Evolutionary conservation across 345 rosid species (phyloP).

Genomic region (Bruguiera gymnorhiza): DNA sequence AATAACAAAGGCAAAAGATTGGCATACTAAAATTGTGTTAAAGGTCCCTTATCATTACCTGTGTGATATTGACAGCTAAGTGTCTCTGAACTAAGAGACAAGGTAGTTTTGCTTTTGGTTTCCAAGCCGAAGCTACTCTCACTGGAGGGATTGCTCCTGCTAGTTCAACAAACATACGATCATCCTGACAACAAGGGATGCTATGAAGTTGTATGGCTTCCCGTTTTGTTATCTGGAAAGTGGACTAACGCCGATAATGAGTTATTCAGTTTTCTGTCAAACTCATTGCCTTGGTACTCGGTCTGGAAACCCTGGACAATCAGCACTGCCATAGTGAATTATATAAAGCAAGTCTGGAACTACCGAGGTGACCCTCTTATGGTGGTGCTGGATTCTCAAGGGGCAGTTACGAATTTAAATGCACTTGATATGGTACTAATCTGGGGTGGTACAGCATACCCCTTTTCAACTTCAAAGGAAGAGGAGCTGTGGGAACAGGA

Average conservation of each 20-base stretch:
- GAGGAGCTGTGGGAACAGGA: slow-evolving; percentile 61
- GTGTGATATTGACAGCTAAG: slow-evolving; percentile 39
- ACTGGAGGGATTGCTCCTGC: slow-evolving; percentile 49
- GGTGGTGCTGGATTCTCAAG: slow-evolving; percentile 57
- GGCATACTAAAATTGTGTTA: no score
- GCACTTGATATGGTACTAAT: slow-evolving; percentile 68
- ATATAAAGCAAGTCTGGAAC: slow-evolving; percentile 54
- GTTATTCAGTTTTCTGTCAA: slow-evolving; percentile 40
- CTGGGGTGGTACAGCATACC: slow-evolving; percentile 75
- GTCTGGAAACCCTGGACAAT: slow-evolving; percentile 49
- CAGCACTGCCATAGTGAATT: slow-evolving; percentile 44
- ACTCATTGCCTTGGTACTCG: slow-evolving; percentile 62
- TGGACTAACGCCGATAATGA: slow-evolving; percentile 55
- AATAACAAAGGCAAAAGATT: background rate
- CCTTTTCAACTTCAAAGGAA: slow-evolving; percentile 65
- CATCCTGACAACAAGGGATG: slow-evolving; percentile 37
- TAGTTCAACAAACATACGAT: slow-evolving; percentile 56
- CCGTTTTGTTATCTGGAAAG: slow-evolving; percentile 39
- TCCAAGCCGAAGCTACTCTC: slow-evolving; percentile 56
- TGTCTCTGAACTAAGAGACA: slow-evolving; percentile 53
- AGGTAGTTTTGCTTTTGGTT: slow-evolving; percentile 54
- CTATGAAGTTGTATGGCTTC: slow-evolving; percentile 63
- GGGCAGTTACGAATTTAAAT: slow-evolving; percentile 48
- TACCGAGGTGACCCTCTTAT: slow-evolving; percentile 43
- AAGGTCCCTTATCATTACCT: slow-evolving; percentile 2